Base-by-base conservation (phyloP, 176 grass and related monocot genomes). In the Avena sativa region DNA sequence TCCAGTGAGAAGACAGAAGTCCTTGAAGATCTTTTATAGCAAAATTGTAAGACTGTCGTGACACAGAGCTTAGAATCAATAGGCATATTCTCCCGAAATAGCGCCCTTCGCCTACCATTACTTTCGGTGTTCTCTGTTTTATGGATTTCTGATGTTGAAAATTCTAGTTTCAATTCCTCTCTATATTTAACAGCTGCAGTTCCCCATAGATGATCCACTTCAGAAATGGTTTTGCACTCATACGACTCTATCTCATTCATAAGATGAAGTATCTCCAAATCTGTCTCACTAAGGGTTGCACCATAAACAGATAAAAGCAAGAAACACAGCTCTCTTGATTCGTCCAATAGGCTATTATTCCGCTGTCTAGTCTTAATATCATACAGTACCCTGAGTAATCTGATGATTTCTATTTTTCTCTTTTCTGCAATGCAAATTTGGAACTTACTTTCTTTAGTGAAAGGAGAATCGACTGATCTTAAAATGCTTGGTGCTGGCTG, bases 151-250 rank as follows among this genome's bases (percentile, higher is more conserved):
- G 88, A 84, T 78, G 73, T 80, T 85, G 87, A 75, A 68, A 61
- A 73, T 68, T 98, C 93, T 44, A 90, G 74, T 79, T 88, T 91
- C 67, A 95, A 55, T 88, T 98, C 96, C 78, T 95, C 91, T 89
- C 79, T 93, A 56, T 95, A 85, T 90, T 89, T 93, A 38, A 89
- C 64, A 81, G 87, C 81, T 74, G 91, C 86, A 80, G 55, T 84
- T 71, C 96, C 96, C 91, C 91, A 98, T 44, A 98, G 81, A 92
- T 98, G 93, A 90, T 98, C 96, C 61, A 95, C 88, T 87, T 98
- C 93, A 47, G 91, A 55, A 79, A 98, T 91, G 57, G 64, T 87
- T 81, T 82, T 92, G 82, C 91, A 89, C 64, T 91, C 90, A 43
- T 82, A 81, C 72, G 87, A 83, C 30, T 98, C 96, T 52, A 98